Conservation (phyloP, 352 stramenopile genomes). For the Globisporangium abappressorium region DNA sequence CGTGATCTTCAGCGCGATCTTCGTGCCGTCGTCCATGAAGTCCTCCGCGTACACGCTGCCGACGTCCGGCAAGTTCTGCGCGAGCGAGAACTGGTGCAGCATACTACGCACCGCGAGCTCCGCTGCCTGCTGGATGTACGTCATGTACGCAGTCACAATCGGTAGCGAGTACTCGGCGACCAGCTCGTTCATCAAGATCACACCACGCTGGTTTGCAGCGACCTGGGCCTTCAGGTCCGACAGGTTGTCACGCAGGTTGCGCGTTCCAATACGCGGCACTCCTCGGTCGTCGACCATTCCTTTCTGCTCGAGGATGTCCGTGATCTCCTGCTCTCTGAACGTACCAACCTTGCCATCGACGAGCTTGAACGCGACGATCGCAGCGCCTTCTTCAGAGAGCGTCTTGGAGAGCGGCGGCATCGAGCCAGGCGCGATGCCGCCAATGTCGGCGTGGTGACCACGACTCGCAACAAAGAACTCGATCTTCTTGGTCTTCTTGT, state of each 20-base stretch:
- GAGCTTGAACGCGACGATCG: slow-evolving; percentile 99
- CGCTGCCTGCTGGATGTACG: slow-evolving; percentile 96
- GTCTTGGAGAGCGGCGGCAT: slow-evolving; percentile 96
- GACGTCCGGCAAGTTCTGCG: slow-evolving; percentile 67
- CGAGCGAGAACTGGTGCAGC: slow-evolving; percentile 92
- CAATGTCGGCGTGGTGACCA: slow-evolving; percentile 98
- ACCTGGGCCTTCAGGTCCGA: slow-evolving; percentile 98
- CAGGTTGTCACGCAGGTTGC: slow-evolving; percentile 97
- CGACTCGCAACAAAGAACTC: slow-evolving; percentile 98
- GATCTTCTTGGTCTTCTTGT: slow-evolving; percentile 85
- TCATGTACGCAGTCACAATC: slow-evolving; percentile 98
- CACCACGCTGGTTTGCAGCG: slow-evolving; percentile 96
- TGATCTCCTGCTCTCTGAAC: slow-evolving; percentile 97
- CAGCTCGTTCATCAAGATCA: slow-evolving; percentile 94
- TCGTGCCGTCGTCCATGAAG: slow-evolving; percentile 99
- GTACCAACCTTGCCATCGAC: slow-evolving; percentile 90
- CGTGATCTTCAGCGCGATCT: slow-evolving; percentile 94
- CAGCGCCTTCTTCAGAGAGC: slow-evolving; percentile 96
- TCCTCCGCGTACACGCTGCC: slow-evolving; percentile 93
- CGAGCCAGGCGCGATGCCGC: slow-evolving; percentile 93
- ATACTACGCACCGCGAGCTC: slow-evolving; percentile 95
- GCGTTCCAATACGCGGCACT: slow-evolving; percentile 88
- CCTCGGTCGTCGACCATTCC: slow-evolving; percentile 77
- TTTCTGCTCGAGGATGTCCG: slow-evolving; percentile 93
- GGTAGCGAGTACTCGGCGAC: slow-evolving; percentile 94